phyloP scores from a whole-genome alignment of 352 stramenopile species.

The Globisporangium yorkense region DNA sequence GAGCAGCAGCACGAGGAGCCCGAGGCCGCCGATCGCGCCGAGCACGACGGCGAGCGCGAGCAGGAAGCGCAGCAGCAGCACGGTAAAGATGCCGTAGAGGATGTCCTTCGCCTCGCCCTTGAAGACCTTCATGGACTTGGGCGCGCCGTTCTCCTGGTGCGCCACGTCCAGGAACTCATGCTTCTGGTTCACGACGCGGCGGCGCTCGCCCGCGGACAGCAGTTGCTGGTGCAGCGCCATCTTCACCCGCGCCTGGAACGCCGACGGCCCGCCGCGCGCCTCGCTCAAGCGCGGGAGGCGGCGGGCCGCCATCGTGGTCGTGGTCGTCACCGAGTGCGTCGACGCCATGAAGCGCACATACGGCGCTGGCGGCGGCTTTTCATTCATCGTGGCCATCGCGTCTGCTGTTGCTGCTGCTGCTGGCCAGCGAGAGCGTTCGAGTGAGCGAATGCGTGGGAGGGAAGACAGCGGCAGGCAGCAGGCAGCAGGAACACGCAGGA shows the following conservation, averaged over 20 bases:
- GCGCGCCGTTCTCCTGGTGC: conserved; percentile 38
- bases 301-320: conserved; percentile 3
- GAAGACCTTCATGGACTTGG: conserved; percentile 54
- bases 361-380: background rate
- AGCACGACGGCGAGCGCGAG: conserved; percentile 32
- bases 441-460: background rate
- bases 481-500: background rate
- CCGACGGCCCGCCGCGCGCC: conserved; percentile 1
- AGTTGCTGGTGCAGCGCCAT: conserved; percentile 16
- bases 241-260: conserved; percentile 18
- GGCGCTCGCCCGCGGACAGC: conserved; percentile 14
- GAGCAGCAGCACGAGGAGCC: conserved; percentile 29
- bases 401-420: background rate
- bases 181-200: conserved; percentile 24
- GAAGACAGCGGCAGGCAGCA: background rate
- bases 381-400: background rate
- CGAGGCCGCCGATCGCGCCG: conserved; percentile 23
- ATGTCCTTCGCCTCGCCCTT: conserved; percentile 50
- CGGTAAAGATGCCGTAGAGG: conserved; percentile 53
- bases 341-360: background rate
- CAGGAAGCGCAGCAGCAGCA: conserved; percentile 49
- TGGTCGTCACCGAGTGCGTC: background rate
- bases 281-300: conserved; percentile 4
- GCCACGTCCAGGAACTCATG: conserved; percentile 27
- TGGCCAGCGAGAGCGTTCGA: background rate